phyloP scores from a whole-genome alignment of 2,329 filamentous ascomycete species.

The Shiraia bambusicola region DNA sequence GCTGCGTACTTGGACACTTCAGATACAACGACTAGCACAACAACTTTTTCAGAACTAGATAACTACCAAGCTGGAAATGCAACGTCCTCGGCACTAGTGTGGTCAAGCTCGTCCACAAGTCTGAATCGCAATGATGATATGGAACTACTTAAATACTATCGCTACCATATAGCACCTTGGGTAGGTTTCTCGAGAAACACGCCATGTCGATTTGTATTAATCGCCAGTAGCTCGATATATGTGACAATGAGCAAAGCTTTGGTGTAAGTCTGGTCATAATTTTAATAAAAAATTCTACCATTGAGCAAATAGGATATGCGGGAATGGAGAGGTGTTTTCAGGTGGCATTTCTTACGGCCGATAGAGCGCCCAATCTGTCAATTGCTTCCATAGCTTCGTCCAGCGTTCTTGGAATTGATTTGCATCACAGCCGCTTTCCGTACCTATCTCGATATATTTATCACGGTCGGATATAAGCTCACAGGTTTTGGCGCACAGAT shows the following conservation, averaged over 20 bases:
- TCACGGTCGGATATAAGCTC: slow-evolving; percentile 55
- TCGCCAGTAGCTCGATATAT: slow-evolving; percentile 55
- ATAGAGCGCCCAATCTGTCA: slow-evolving; percentile 52
- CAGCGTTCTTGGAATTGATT: slow-evolving; percentile 49
- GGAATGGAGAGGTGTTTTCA: slow-evolving; percentile 51
- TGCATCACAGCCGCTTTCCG: slow-evolving; percentile 49
- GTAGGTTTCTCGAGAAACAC: slow-evolving; percentile 28
- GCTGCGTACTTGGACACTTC: too few relatives aligned
- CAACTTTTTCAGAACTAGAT: too few relatives aligned
- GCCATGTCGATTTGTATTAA: background rate
- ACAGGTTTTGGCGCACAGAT: slow-evolving; percentile 50
- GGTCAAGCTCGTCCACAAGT: too few relatives aligned
- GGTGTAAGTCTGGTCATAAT: slow-evolving; percentile 52
- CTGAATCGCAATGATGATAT: slow-evolving; percentile 22
- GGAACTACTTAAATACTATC: slow-evolving; percentile 49
- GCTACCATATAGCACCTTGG: slow-evolving; percentile 57
- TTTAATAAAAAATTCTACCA: too few relatives aligned
- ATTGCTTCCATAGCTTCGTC: slow-evolving; percentile 52
- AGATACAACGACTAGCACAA: too few relatives aligned
- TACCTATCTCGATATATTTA: slow-evolving; percentile 51
- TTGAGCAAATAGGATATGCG: slow-evolving; percentile 55
- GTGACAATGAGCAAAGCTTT: slow-evolving; percentile 56
- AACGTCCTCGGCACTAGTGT: background rate
- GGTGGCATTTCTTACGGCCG: slow-evolving; percentile 53
- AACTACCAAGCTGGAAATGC: background rate